phyloP scores from a whole-genome alignment of 352 stramenopile genomes.

The Phytophthora podocarpi region DNA sequence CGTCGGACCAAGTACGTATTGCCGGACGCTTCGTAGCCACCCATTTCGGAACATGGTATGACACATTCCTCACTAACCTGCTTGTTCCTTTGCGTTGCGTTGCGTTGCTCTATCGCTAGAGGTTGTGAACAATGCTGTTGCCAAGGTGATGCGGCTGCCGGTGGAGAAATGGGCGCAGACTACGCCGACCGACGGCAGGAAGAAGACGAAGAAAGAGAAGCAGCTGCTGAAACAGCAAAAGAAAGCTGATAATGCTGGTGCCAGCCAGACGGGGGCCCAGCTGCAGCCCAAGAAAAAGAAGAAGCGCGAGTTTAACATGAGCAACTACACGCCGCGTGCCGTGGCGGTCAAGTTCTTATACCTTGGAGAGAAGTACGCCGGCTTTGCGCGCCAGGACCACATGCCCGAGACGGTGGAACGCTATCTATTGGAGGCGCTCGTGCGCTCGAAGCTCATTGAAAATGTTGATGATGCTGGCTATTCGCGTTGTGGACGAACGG shows the following conservation, averaged over 20 bases:
- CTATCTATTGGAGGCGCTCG: conserved; percentile 93
- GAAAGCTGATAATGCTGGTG: conserved; percentile 14
- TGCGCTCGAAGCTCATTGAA: conserved; percentile 91
- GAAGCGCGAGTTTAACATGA: conserved; percentile 76
- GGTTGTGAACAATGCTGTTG: conserved; percentile 72
- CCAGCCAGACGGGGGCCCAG: background rate
- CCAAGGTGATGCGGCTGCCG: conserved; percentile 56
- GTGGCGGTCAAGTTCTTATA: conserved; percentile 89
- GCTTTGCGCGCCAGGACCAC: conserved; percentile 89
- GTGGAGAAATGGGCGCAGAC: conserved; percentile 7
- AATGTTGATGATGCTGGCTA: conserved; percentile 88
- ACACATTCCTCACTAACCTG: conserved; percentile 14
- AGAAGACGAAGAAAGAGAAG: conserved; percentile 36
- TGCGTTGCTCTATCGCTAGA: conserved; percentile 39
- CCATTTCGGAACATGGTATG: conserved; percentile 2
- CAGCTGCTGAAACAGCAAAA: conserved; percentile 27
- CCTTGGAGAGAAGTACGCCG: conserved; percentile 86
- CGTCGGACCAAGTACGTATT: conserved; percentile 63
- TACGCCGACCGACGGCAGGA: conserved; percentile 2
- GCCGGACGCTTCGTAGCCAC: background rate
- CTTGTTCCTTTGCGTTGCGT: conserved; percentile 13
- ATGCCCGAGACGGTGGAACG: conserved; percentile 94
- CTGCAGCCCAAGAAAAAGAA: conserved; percentile 62
- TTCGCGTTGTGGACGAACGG: conserved; percentile 97
- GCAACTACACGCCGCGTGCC: conserved; percentile 73